Conservation (phyloP, 2,329 filamentous ascomycete species). For the Neodidymelliopsis sp. region DNA sequence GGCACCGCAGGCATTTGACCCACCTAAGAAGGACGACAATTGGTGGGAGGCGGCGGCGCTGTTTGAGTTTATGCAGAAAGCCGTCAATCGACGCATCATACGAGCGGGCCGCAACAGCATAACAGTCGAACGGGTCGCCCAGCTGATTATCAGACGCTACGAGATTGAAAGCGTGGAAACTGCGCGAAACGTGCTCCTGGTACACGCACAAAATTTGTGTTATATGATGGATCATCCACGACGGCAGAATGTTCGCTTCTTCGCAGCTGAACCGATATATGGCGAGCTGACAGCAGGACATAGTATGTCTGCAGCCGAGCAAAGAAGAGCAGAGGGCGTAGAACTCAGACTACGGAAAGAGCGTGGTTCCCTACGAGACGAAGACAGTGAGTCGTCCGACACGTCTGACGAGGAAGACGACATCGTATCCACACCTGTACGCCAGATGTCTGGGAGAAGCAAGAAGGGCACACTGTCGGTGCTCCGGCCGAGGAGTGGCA, state of each 20-base stretch:
- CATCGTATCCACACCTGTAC: slow-evolving; percentile 30
- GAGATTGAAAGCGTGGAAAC: slow-evolving; percentile 45
- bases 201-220: slow-evolving; percentile 47
- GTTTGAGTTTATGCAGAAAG: slow-evolving; percentile 52
- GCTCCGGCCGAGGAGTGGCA: slow-evolving; percentile 45
- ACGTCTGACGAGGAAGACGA: slow-evolving; percentile 34
- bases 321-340: slow-evolving; percentile 40
- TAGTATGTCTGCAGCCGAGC: slow-evolving; percentile 39
- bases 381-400: slow-evolving; percentile 32
- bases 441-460: slow-evolving; percentile 25
- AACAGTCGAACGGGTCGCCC: slow-evolving; percentile 43
- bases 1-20: slow-evolving; percentile 17
- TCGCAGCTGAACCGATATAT: slow-evolving; percentile 44
- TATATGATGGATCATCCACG: slow-evolving; percentile 50
- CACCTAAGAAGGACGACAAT: slow-evolving; percentile 49
- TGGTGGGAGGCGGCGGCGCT: slow-evolving; percentile 50
- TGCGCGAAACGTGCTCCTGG: slow-evolving; percentile 44
- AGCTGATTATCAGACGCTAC: slow-evolving; percentile 45
- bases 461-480: slow-evolving; percentile 45
- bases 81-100: slow-evolving; percentile 43
- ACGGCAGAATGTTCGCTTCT: slow-evolving; percentile 38
- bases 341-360: slow-evolving; percentile 41
- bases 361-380: slow-evolving; percentile 32
- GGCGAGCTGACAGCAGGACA: slow-evolving; percentile 38
- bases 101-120: slow-evolving; percentile 41